A percentile compares a stretch with the other conserved stretches of the same genome.
Conservation (phyloP, 108 stramenopile genomes). For the Thalassiosira profunda region DNA sequence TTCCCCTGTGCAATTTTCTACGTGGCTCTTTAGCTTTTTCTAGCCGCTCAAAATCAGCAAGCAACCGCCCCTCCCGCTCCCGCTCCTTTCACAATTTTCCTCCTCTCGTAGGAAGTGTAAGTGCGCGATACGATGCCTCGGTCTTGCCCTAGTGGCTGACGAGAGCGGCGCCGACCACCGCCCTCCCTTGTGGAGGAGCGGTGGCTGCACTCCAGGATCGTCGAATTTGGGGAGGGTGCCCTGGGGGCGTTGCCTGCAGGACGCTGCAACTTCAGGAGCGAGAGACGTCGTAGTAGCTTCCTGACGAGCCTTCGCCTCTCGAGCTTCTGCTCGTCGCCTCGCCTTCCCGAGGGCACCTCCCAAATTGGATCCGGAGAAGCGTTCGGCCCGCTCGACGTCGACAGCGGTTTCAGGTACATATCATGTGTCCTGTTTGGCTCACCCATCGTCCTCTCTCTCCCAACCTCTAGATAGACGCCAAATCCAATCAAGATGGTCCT, state of each 20-base stretch:
- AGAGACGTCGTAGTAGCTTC: too few species aligned
- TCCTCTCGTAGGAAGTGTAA: constrained; percentile 25
- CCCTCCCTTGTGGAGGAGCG: neutral
- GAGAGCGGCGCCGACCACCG: constrained; percentile 50
- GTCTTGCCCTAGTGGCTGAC: constrained; percentile 34
- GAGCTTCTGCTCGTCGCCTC: too few species aligned
- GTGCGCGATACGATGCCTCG: constrained; percentile 56
- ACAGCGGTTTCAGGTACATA: neutral
- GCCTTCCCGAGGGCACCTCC: neutral
- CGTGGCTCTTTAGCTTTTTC: too few species aligned
- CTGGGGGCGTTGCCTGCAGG: neutral
- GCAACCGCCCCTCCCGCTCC: too few species aligned
- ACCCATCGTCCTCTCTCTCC: neutral
- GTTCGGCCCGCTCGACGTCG: neutral
- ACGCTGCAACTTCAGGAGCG: neutral
- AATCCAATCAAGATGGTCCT: constrained; percentile 46
- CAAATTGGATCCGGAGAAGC: constrained; percentile 1
- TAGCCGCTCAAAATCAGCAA: too few species aligned
- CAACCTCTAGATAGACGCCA: neutral
- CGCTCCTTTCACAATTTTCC: too few species aligned
- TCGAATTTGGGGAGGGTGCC: neutral
- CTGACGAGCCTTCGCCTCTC: too few species aligned
- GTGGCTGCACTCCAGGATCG: constrained; percentile 32
- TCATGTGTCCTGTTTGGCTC: neutral
- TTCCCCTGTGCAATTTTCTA: too few species aligned